These are phyloP conservation scores for Chalaropsis ovoidea DNA, from an alignment of 2,329 filamentous ascomycete genomes.

Conservation along the genomic window DNA sequence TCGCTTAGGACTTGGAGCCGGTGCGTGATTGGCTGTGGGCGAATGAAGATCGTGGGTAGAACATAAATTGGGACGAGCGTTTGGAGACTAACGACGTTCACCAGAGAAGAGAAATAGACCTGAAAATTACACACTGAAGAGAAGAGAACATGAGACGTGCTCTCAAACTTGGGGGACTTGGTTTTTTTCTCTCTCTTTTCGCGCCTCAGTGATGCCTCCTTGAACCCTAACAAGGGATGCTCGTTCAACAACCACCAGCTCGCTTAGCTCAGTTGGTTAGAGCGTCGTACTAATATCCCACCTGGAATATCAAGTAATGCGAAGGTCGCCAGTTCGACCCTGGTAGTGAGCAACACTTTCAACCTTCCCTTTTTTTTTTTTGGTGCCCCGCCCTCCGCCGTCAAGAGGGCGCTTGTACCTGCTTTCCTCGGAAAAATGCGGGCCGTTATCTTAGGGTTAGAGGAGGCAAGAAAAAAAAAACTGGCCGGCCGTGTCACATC, in stretches of 20 bases:
- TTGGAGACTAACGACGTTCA: background rate
- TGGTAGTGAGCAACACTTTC: constrained; percentile 22
- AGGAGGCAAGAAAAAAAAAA: constrained; percentile 4
- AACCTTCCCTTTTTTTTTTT: constrained; percentile 2
- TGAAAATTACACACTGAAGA: too few relatives aligned
- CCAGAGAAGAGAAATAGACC: background rate
- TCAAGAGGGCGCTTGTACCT: constrained; percentile 16
- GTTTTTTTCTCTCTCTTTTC: background rate
- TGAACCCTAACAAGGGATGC: background rate
- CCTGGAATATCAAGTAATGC: constrained; percentile 19
- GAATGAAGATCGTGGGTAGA: background rate
- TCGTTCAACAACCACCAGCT: constrained; percentile 2
- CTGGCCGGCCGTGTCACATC: background rate
- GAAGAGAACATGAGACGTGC: too few relatives aligned
- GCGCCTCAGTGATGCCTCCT: background rate
- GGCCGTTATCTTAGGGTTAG: background rate
- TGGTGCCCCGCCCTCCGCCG: background rate
- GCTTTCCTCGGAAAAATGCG: constrained; percentile 23
- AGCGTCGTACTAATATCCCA: constrained; percentile 24
- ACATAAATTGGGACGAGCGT: background rate
- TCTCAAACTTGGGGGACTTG: background rate
- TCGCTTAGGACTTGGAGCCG: background rate
- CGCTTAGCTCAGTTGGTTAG: constrained; percentile 24
- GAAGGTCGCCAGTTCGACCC: constrained; percentile 24
- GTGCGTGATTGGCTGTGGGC: background rate